Evolutionary conservation across 176 grass and related monocot genomes (phyloP), one percentile per base, ranked within the genome.

Genomic region (Carex parvula): DNA sequence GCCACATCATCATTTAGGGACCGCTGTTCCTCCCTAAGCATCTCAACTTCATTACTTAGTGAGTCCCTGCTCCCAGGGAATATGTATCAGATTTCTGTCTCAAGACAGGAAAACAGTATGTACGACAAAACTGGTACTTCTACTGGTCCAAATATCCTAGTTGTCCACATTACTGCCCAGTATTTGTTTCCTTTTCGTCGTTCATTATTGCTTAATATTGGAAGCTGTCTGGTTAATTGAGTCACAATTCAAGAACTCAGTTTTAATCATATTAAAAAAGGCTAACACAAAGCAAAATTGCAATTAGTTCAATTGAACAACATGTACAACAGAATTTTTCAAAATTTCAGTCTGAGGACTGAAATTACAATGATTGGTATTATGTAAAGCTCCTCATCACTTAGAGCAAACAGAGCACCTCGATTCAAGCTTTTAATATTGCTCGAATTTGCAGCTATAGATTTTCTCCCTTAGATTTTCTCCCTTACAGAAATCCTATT

Each of bases 11-110:
- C 90, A 71, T 12, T 89, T 57, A 89, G 87, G 13, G 55, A 83
- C 82, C 60, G 92, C 44, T 94, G 87, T 46, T 98, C 87, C 84
- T 98, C 92, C 84, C 95, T 90, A 46, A 98, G 89, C 84, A 86
- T 90, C 88, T 94, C 92, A n/a, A 98, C 87, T 62, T 98, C 95
- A 64, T 44, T 79, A 84, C 22, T 91, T 89, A 98, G 80, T 64
- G 89, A 69, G 79, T 98, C 90, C 89, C 95, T 98, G 85, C 42
- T 85, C 67, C 41, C 66, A 84, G 83, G 44, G 39, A 70, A 50
- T 8, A 80, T 77, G 48, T 66, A 53, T 76, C 78, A 81, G 29
- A 81, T 62, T 81, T 0, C 57, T 33, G n/a, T 44, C 16, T 39
- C 0, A 2, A 81, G 62, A 32, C 56, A 81, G 24, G 14, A 81